phyloP scores from a whole-genome alignment of 495 filamentous ascomycete genomes.

The Lasiosphaeria hispida region DNA sequence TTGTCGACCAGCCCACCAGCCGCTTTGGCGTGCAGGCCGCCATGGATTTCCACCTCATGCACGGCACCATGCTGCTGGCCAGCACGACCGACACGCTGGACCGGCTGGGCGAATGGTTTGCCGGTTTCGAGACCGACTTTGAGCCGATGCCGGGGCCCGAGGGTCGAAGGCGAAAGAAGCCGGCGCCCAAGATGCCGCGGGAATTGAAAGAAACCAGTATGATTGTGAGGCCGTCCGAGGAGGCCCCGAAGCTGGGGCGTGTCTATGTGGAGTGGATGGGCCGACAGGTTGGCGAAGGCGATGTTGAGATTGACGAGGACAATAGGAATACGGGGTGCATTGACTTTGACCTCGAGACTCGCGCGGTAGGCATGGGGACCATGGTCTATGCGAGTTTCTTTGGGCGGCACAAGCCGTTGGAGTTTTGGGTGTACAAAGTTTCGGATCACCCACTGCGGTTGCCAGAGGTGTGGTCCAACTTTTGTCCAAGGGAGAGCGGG shows the following conservation, averaged over 20 bases:
- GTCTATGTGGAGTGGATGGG: slow-evolving; percentile 6
- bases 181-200: not conserved
- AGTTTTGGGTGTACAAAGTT: not conserved
- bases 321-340: not conserved
- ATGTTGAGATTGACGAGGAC: slow-evolving; percentile 9
- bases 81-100: not conserved
- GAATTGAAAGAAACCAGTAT: not conserved
- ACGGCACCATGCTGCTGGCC: slow-evolving; percentile 6
- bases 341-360: not conserved
- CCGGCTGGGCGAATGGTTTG: not conserved
- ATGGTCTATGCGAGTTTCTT: not conserved
- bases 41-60: not conserved
- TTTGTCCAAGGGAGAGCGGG: too few relatives aligned
- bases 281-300: slow-evolving; percentile 1
- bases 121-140: not conserved
- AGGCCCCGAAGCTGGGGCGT: not conserved
- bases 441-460: not conserved
- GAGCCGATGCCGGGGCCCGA: not conserved
- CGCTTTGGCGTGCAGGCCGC: not conserved
- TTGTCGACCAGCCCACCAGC: not conserved
- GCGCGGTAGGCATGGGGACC: not conserved
- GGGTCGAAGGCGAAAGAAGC: not conserved
- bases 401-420: not conserved
- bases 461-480: not conserved
- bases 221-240: not conserved